These are phyloP conservation scores for Ceratopteris richardii DNA, from an alignment of 75 land plant species.

Conservation along the genomic window DNA sequence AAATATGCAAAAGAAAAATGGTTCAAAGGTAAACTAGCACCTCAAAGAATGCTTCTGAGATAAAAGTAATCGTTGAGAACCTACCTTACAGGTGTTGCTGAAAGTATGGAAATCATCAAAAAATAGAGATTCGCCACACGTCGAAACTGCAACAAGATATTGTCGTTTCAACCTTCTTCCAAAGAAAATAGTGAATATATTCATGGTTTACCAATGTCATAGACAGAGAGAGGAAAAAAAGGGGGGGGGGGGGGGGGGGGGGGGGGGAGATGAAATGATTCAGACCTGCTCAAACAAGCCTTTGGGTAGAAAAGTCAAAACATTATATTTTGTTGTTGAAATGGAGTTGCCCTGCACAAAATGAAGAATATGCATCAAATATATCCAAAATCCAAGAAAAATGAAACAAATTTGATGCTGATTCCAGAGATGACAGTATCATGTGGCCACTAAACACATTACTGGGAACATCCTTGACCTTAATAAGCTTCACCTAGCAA, in stretches of 20 bases:
- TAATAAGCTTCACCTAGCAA: too few relatives aligned
- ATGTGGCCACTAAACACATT: too few relatives aligned
- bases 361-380: too few relatives aligned
- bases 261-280: background rate
- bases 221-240: background rate
- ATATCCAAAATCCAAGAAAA: too few relatives aligned
- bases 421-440: too few relatives aligned
- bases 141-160: constrained; percentile 63
- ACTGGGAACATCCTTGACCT: too few relatives aligned
- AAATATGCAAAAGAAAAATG: background rate
- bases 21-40: background rate
- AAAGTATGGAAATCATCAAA: constrained; percentile 88
- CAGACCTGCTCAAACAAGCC: constrained; percentile 98
- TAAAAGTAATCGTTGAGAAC: background rate
- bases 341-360: constrained; percentile 95
- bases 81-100: constrained; percentile 92
- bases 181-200: too few relatives aligned
- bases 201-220: background rate
- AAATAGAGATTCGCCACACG: constrained; percentile 94
- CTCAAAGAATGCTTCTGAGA: background rate
- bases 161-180: too few relatives aligned
- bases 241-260: too few relatives aligned
- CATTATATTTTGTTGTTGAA: constrained; percentile 92
- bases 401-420: too few relatives aligned
- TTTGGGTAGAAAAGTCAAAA: constrained; percentile 87